Evolutionary conservation across 805 yeast species (phyloP), one percentile per base, ranked within the genome.

Genomic region (Lipomyces chichibuensis): DNA sequence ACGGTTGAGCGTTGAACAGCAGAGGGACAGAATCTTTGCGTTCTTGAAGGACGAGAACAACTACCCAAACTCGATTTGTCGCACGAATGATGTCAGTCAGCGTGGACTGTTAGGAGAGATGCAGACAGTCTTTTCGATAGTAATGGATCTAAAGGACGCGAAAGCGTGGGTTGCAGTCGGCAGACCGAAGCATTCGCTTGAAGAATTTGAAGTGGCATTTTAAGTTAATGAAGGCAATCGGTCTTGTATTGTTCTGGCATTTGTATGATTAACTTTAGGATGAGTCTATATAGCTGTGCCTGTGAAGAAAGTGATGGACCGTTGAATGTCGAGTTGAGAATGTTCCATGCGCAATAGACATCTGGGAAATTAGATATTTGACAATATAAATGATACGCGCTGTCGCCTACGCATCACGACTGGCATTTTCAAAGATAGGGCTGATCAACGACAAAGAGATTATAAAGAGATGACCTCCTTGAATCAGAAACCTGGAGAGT

Each of bases 81-180:
- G 74, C 17, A 67, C 69, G 23, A 73, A 72, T 9, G 69, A 65
- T 14, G 59, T 46, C 20, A 29, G 65, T 9, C 62, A 65, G 25
- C 59, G 67, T 23, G 71, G 71, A 6, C 23, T 66, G 54, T 59
- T 69, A n/a, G 71, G 71, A 7, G 65, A 64, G 37, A 53, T 69
- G 71, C 71, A 69, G 57, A 74, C 76, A 2, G 65, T 74, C 51
- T 74, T 74, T 66, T 71, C 74, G 33, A 74, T 74, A 33, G 71
- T 71, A 52, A 74, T 74, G 76, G 74, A 74, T 57, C 64, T 74
- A 53, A 66, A 60, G 17, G 64, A 54, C 27, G 66, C 53, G 25
- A 49, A 39, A n/a, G 76, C 74, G 43, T 63, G 66, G 65, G 69
- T 74, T 1, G 57, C 55, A 17, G 69, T 72, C 14, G 76, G 76